Evolutionary conservation across 2,329 filamentous ascomycete species (phyloP), one percentile per base, ranked within the genome.

Genomic region (Amylocarpus encephaloides): DNA sequence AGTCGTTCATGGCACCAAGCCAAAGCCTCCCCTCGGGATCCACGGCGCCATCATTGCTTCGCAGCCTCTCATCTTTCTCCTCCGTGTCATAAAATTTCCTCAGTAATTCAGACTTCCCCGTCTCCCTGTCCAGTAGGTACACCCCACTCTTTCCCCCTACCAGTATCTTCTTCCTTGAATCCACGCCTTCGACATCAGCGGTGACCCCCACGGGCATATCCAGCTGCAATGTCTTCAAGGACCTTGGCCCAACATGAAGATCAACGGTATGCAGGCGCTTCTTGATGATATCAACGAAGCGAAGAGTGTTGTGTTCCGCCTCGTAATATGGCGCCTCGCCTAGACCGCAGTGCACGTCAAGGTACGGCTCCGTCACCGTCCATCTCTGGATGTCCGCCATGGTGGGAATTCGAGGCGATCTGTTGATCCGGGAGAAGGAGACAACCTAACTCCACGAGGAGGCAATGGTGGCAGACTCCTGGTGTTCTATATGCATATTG

Each of bases 1-100:
- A 85, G 63, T 95, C 88, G 55, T 88, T 93, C 87, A 95, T 95
- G 55, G 80, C 80, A 6, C 89, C 88, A 5, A 90, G 75, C 86
- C 88, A 95, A 70, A 92, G 93, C 32, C 88, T 75, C 30, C 91
- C 90, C 55, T 83, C 77, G 22, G 82, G 83, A 64, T 95, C 90
- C 46, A 88, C 82, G 5, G 82, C 85, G 42, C 90, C 90, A 64
- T 95, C 91, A 64, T 95, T 95, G 67, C 85, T 77, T 50, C 81
- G 72, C 66, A 87, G 73, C 18, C 82, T 70, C 51, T 59, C 59
- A 50, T 66, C 62, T 18, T 56, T 60, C 46, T 62, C 57, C 36
- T 59, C 54, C 2, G 42, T 56, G 43, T 71, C 67, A 55, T 66
- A 61, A 61, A 79, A 80, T 52, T 67, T 71, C 54, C 70, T 66